phyloP scores from a whole-genome alignment of 768 basidiomycete genomes.

The Xerocomellus intermedius region DNA sequence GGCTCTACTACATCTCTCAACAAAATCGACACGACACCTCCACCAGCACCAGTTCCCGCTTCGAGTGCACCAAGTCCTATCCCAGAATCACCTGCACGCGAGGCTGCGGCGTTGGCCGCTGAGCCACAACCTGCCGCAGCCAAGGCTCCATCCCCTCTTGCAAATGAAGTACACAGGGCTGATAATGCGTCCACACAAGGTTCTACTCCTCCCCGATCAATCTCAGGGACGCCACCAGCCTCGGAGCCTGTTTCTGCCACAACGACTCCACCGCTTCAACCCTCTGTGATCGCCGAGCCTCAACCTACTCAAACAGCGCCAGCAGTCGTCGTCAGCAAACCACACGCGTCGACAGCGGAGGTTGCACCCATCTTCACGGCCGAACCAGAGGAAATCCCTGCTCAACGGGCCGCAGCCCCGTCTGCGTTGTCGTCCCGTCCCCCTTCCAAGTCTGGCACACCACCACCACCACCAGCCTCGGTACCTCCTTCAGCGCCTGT shows the following conservation, averaged over 20 bases:
- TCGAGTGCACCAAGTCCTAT: constrained; percentile 57
- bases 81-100: constrained; percentile 64
- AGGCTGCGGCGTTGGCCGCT: constrained; percentile 43
- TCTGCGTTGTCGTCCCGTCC: constrained; percentile 15
- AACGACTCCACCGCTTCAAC: constrained; percentile 11
- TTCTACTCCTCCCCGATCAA: constrained; percentile 19
- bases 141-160: constrained; percentile 45
- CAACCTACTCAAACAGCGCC: background rate
- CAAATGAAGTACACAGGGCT: constrained; percentile 26
- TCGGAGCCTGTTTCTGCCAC: constrained; percentile 16
- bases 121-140: constrained; percentile 24
- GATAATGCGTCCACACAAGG: constrained; percentile 15
- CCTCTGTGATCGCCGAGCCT: background rate
- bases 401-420: constrained; percentile 2
- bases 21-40: constrained; percentile 34
- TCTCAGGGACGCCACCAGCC: constrained; percentile 19
- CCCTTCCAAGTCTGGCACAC: constrained; percentile 17
- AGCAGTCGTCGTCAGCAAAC: constrained; percentile 9
- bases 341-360: constrained; percentile 34
- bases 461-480: constrained; percentile 20
- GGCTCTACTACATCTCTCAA: constrained; percentile 30
- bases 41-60: constrained; percentile 19
- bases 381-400: constrained; percentile 41
- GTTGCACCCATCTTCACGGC: constrained; percentile 49
- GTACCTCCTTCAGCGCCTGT: constrained; percentile 21